Base-by-base conservation (phyloP, 371 early-diverging fungal genomes). In the Mortierella sp. region DNA sequence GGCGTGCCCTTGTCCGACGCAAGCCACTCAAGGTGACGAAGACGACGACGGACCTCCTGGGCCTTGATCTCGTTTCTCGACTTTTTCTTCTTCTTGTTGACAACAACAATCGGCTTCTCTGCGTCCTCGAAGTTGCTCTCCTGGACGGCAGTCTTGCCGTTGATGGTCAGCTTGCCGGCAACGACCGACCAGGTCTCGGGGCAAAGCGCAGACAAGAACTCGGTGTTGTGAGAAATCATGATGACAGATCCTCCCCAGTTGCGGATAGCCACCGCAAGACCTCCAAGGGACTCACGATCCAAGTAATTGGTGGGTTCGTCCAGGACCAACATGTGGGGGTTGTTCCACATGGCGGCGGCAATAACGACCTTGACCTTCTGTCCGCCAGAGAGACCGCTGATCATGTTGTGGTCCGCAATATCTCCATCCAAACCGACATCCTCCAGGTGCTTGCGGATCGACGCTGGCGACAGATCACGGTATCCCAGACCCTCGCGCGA, bases 281-380 rank as follows among this genome's bases (percentile, higher is more conserved):
- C 96, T 81, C 93, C 94, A 21, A 95, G 83, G 19, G 92, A 85
- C 78, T 94, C 93, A 72, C 93, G 90, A 83, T 95, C 96, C 83
- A 95, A 86, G 80, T 91, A 93, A 80, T 95, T 95, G 79, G 94
- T 94, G 66, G 94, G 94, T 79, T 94, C 92, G 73, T 94, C 93
- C 56, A 94, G 79, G 6, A 94, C 85, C 39, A 94, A 72, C 81
- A 94, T 85, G 78, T 95, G 94, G 15, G 93, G 94, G 72, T 91
- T 89, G 69, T 88, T 86, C 89, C 93, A 90, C 89, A 91, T 91
- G 43, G 94, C 89, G 1, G 91, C 89, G 44, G 92, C 94, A 82
- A 96, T 89, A 7, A 92, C 93, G 15, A 95, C 89, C 83, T 92
- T 91, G 62, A 92, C 92, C 80, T 95, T 95, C 80, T 96, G 95